Conservation (phyloP, 306 rosid genomes). For the Alnus glutinosa region DNA sequence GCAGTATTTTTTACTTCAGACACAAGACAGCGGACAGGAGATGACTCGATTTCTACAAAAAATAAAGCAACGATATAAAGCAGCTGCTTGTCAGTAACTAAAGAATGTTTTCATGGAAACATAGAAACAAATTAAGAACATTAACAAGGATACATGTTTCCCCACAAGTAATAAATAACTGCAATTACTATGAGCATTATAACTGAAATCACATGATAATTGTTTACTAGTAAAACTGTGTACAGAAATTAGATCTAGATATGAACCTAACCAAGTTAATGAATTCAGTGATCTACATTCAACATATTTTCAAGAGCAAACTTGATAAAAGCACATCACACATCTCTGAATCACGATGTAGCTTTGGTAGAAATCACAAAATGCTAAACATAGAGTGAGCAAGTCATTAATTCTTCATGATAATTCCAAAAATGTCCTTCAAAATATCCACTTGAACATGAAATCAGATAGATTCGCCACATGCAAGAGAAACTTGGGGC, state of each 20-base stretch:
- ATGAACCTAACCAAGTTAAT: not conserved
- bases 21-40: conserved; percentile 89
- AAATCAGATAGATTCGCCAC: not conserved
- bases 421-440: not conserved
- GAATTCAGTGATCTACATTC: not conserved
- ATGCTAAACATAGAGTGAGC: not conserved
- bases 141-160: not conserved
- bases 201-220: conserved; percentile 8
- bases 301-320: not conserved
- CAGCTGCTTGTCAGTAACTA: not conserved
- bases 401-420: not conserved
- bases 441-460: not conserved
- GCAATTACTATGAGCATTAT: not conserved
- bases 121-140: not conserved
- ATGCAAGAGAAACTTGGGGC: not conserved
- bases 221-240: not conserved
- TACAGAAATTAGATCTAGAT: not conserved
- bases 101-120: not conserved
- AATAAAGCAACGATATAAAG: conserved; percentile 16
- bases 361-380: not conserved
- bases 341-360: not conserved
- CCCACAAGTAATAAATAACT: not conserved
- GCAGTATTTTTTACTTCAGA: conserved; percentile 68
- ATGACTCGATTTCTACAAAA: conserved; percentile 68
- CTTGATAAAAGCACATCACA: not conserved